Percentiles rank a stretch among this genome's conserved stretches.
Evolutionary conservation across 2,329 filamentous ascomycete species (phyloP).

Genomic region (Arthrocladium fulminans): DNA sequence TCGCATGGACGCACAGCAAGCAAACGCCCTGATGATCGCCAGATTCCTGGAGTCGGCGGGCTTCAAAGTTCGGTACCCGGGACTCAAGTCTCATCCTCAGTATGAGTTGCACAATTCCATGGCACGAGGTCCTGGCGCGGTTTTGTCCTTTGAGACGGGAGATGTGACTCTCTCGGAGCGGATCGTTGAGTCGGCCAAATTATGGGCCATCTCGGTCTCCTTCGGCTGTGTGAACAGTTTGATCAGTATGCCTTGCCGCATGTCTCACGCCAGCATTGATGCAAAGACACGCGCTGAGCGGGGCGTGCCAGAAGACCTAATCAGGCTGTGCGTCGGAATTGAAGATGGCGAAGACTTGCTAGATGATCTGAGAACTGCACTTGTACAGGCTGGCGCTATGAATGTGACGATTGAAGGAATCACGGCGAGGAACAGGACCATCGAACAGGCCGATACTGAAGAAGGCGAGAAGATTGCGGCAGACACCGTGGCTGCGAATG

Average conservation of each 20-base stretch:
- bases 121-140: conserved; percentile 86
- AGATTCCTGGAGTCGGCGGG: conserved; percentile 76
- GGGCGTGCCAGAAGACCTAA: conserved; percentile 93
- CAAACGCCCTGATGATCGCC: conserved; percentile 72
- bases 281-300: conserved; percentile 82
- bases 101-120: conserved; percentile 95
- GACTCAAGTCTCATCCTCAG: conserved; percentile 87
- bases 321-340: conserved; percentile 90
- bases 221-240: conserved; percentile 97
- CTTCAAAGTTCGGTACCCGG: conserved; percentile 92
- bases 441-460: conserved; percentile 13
- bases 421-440: conserved; percentile 43
- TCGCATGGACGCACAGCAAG: conserved; percentile 97
- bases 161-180: conserved; percentile 74
- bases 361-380: conserved; percentile 80
- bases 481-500: conserved; percentile 18
- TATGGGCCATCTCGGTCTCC: conserved; percentile 94
- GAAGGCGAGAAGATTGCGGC: conserved; percentile 19
- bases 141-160: conserved; percentile 92
- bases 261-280: conserved; percentile 98
- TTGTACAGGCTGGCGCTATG: conserved; percentile 91
- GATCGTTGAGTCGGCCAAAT: conserved; percentile 82
- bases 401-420: conserved; percentile 77
- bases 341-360: conserved; percentile 87
- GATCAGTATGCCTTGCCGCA: conserved; percentile 98